These are phyloP conservation scores for Aureobasidium subglaciale DNA, from an alignment of 2,329 filamentous ascomycete species.

Conservation along the genomic window DNA sequence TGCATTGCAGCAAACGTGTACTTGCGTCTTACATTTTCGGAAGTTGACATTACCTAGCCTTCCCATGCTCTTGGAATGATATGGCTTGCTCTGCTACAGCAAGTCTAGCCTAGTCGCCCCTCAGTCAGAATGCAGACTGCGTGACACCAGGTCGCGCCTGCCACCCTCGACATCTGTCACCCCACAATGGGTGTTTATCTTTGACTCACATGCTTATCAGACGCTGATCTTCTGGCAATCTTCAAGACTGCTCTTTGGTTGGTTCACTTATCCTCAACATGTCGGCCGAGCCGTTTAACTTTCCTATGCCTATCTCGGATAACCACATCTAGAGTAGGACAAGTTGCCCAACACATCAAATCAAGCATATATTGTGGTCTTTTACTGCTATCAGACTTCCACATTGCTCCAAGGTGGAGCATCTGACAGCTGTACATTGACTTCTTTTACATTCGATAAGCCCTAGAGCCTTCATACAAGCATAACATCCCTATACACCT, in stretches of 20 bases:
- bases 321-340: background rate
- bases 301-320: conserved; percentile 3
- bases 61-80: too few relatives aligned
- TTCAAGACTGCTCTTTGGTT: background rate
- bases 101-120: too few relatives aligned
- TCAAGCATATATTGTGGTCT: background rate
- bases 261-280: background rate
- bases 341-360: background rate
- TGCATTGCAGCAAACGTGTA: too few relatives aligned
- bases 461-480: background rate
- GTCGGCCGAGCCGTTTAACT: background rate
- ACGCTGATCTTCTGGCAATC: background rate
- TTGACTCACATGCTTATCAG: background rate
- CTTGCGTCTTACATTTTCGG: too few relatives aligned
- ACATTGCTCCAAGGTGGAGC: background rate
- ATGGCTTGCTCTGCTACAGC: too few relatives aligned
- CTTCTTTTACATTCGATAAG: background rate
- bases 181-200: background rate
- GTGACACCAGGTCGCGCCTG: too few relatives aligned
- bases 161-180: background rate
- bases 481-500: too few relatives aligned
- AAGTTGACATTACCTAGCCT: too few relatives aligned
- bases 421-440: background rate
- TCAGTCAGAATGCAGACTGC: too few relatives aligned
- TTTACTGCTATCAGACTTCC: too few relatives aligned